Conservation (phyloP, 768 basidiomycete species). For the Termitomyces sp. region DNA sequence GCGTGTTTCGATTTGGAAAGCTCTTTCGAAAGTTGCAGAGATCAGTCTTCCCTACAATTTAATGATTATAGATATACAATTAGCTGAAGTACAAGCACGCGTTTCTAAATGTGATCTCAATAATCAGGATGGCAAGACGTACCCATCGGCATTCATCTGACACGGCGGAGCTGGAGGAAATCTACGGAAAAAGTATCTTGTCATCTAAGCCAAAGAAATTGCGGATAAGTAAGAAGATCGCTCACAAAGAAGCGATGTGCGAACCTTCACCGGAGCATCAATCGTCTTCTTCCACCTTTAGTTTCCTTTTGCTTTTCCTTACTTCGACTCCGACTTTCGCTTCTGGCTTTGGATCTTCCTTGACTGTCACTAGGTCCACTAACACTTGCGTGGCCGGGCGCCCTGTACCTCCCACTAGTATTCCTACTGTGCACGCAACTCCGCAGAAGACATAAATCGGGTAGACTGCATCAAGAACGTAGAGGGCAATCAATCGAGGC, state of each 20-base stretch:
- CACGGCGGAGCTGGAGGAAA: not conserved
- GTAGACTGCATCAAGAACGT: conserved; percentile 38
- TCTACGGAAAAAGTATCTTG: not conserved
- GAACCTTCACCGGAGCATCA: no score
- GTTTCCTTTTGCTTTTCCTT: not conserved
- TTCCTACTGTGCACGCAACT: conserved; percentile 49
- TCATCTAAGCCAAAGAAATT: not conserved
- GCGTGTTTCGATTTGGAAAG: no score
- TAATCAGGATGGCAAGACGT: not conserved
- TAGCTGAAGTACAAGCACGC: not conserved
- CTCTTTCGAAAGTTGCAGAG: not conserved
- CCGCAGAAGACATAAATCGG: conserved; percentile 54
- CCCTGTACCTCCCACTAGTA: conserved; percentile 36
- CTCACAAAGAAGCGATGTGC: not conserved
- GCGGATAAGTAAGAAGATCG: no score
- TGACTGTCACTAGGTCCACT: conserved; percentile 4
- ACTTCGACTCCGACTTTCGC: not conserved
- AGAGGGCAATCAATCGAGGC: conserved; percentile 35
- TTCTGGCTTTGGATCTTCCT: not conserved
- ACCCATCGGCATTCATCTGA: not conserved
- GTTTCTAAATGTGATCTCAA: not conserved
- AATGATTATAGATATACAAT: not conserved
- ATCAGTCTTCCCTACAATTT: no score
- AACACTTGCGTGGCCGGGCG: conserved; percentile 8
- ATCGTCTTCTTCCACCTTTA: not conserved